These are phyloP conservation scores for Kwoniella europaea DNA, from an alignment of 768 basidiomycete species.

Conservation along the genomic window DNA sequence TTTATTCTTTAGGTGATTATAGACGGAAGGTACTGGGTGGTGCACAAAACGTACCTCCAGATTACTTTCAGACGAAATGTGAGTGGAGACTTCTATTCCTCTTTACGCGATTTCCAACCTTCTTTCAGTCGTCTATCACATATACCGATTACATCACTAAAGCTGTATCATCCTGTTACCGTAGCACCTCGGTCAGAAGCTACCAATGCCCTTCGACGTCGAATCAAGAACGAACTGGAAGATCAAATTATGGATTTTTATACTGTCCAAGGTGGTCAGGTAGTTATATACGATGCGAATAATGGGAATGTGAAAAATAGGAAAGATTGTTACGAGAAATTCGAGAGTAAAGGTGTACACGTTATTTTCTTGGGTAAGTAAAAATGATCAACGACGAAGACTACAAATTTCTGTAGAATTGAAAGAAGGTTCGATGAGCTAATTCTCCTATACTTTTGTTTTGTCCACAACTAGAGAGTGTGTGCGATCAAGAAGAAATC, in stretches of 20 bases:
- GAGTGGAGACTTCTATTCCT: constrained; percentile 17
- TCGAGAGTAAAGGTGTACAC: constrained; percentile 83
- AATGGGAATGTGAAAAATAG: constrained; percentile 76
- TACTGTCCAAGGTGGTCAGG: constrained; percentile 76
- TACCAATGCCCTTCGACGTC: constrained; percentile 75
- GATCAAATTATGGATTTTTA: constrained; percentile 88
- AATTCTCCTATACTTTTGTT: too few relatives aligned
- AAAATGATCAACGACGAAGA: background rate
- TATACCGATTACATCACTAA: background rate
- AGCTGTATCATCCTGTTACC: constrained; percentile 57
- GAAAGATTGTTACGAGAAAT: constrained; percentile 77
- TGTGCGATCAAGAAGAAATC: constrained; percentile 89
- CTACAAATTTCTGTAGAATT: background rate
- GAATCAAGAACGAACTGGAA: constrained; percentile 82
- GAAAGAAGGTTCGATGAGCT: too few relatives aligned
- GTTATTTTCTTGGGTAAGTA: constrained; percentile 82
- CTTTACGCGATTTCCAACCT: too few relatives aligned
- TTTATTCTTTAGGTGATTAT: constrained; percentile 94
- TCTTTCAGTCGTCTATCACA: background rate
- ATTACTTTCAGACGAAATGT: constrained; percentile 86
- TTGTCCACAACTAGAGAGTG: constrained; percentile 67
- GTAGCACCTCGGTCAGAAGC: constrained; percentile 66
- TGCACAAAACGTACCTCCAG: constrained; percentile 81
- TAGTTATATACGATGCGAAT: constrained; percentile 98
- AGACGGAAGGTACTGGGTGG: constrained; percentile 86